Conservation (phyloP, 1,284 basidiomycete genomes). For the Irpex lacteus region DNA sequence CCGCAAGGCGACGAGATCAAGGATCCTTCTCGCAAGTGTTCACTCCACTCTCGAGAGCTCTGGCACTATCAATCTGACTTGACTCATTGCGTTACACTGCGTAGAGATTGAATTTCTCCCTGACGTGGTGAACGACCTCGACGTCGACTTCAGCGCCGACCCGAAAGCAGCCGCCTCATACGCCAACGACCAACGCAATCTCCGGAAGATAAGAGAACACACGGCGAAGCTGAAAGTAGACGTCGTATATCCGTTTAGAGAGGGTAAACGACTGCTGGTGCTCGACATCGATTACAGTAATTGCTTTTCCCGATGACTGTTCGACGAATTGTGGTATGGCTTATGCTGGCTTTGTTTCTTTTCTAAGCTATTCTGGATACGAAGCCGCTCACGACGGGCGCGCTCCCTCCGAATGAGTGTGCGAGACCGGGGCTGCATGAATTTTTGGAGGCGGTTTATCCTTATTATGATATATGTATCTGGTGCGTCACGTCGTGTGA, state of each 20-base stretch:
- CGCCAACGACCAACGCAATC: constrained; percentile 72
- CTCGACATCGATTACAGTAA: constrained; percentile 88
- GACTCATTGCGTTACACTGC: no score
- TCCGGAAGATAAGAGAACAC: constrained; percentile 74
- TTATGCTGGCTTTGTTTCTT: no score
- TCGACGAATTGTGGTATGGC: background rate
- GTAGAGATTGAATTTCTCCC: constrained; percentile 64
- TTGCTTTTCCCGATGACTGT: no score
- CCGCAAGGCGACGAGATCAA: constrained; percentile 82
- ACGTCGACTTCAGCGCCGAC: constrained; percentile 70
- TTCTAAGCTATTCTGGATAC: constrained; percentile 82
- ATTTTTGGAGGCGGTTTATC: constrained; percentile 77
- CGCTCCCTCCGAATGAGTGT: constrained; percentile 76
- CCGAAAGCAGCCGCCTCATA: constrained; percentile 56
- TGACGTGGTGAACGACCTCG: constrained; percentile 77
- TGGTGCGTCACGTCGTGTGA: constrained; percentile 43
- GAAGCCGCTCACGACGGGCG: constrained; percentile 75
- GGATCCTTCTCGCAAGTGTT: constrained; percentile 57
- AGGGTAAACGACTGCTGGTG: constrained; percentile 78
- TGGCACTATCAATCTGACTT: no score
- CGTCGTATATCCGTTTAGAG: constrained; percentile 73
- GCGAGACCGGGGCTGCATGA: constrained; percentile 82
- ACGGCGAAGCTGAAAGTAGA: constrained; percentile 65
- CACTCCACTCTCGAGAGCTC: no score
- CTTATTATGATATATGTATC: constrained; percentile 82